These are phyloP conservation scores for Bromus sterilis DNA, from an alignment of 176 grass and related monocot genomes.

Conservation along the genomic window DNA sequence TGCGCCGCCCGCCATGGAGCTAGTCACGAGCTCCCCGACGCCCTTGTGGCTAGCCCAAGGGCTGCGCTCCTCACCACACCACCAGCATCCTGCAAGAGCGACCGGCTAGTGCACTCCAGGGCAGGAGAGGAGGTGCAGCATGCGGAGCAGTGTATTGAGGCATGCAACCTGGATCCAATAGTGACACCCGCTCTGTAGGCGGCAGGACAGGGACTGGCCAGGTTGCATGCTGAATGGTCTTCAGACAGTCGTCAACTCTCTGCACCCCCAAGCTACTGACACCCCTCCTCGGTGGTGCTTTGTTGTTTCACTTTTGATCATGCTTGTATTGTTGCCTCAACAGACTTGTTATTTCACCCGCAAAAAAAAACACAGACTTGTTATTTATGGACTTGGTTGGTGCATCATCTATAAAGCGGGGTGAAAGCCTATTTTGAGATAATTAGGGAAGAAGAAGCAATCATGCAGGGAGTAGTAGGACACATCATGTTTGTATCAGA, in stretches of 20 bases:
- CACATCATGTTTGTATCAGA: not conserved
- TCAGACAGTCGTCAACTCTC: not conserved
- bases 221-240: not conserved
- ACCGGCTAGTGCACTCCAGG: not conserved
- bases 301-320: not conserved
- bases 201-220: not conserved
- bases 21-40: not conserved
- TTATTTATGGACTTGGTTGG: not conserved
- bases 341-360: not conserved
- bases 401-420: not conserved
- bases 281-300: not conserved
- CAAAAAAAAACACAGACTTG: not conserved
- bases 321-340: not conserved
- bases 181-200: not conserved
- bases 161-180: not conserved
- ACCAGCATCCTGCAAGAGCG: not conserved
- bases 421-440: not conserved
- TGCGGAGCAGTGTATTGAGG: not conserved
- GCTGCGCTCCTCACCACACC: not conserved
- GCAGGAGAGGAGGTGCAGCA: not conserved
- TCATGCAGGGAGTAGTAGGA: not conserved
- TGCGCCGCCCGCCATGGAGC: not conserved
- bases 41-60: not conserved
- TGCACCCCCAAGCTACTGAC: not conserved
- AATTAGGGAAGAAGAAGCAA: not conserved